Evolutionary conservation across 164 flowering plant genomes (phyloP).

Genomic region (Magnolia sinica): DNA sequence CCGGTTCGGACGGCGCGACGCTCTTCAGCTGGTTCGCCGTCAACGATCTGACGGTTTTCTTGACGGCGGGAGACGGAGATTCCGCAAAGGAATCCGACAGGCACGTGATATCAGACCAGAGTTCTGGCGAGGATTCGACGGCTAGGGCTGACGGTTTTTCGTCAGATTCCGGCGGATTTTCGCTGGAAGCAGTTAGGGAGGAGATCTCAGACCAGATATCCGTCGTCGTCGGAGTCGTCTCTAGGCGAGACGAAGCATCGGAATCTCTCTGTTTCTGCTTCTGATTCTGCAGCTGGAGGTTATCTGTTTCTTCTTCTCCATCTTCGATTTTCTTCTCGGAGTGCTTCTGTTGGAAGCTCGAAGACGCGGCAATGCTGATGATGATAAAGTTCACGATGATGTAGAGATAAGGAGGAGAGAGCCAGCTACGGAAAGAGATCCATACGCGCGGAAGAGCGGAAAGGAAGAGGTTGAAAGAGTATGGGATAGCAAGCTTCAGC

Average conservation of each 20-base stretch:
- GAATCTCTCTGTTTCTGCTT: neutral
- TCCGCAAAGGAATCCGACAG: conserved; percentile 10
- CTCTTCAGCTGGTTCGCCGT: conserved; percentile 1
- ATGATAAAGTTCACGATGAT: conserved; percentile 64
- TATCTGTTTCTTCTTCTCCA: conserved; percentile 3
- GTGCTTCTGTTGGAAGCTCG: conserved; percentile 32
- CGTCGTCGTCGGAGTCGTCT: neutral
- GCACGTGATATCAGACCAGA: conserved; percentile 14
- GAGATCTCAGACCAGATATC: conserved; percentile 4
- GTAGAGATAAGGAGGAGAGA: conserved; percentile 66
- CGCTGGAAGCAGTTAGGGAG: neutral
- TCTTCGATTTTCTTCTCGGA: conserved; percentile 11
- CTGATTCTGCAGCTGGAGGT: neutral
- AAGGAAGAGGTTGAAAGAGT: conserved; percentile 16
- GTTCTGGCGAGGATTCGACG: conserved; percentile 2
- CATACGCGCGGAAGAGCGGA: conserved; percentile 37
- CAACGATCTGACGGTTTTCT: neutral
- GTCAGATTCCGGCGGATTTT: neutral
- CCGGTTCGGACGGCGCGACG: conserved; percentile 1
- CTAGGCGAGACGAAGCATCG: neutral
- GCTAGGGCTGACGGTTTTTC: neutral
- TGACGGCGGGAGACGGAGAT: neutral
- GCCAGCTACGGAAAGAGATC: conserved; percentile 40
- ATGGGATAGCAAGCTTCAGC: conserved; percentile 24
- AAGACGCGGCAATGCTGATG: conserved; percentile 60